Conservation (phyloP, 1,284 basidiomycete species). For the Bjerkandera adusta region DNA sequence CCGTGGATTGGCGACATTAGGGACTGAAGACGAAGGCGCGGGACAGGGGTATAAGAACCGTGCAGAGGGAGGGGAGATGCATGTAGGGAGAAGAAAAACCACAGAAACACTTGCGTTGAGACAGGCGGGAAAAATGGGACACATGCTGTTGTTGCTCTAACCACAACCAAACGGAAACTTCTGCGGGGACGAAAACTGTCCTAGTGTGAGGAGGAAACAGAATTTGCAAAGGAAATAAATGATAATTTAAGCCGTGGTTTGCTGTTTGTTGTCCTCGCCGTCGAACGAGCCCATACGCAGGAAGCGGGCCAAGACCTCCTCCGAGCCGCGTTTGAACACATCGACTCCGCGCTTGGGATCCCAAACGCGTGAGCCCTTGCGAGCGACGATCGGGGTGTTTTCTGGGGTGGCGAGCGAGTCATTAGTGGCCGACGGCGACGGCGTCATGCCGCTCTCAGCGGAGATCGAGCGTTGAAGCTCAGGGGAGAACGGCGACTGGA, state of each 20-base stretch:
- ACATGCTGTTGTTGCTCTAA: too few species aligned
- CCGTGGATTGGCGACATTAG: too few species aligned
- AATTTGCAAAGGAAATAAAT: conserved; percentile 1
- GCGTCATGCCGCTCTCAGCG: conserved; percentile 30
- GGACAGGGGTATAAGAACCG: too few species aligned
- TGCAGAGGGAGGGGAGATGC: too few species aligned
- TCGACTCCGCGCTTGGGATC: conserved; percentile 80
- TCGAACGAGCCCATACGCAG: conserved; percentile 74
- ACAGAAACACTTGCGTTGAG: too few species aligned
- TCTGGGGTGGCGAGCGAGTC: conserved; percentile 35
- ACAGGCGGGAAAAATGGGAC: too few species aligned
- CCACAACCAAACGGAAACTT: too few species aligned
- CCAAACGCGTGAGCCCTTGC: conserved; percentile 56
- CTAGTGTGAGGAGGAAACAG: background rate
- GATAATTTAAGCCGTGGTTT: conserved; percentile 4
- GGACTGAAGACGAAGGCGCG: too few species aligned
- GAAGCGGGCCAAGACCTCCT: conserved; percentile 78
- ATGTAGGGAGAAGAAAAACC: too few species aligned
- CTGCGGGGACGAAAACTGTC: background rate
- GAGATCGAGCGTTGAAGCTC: conserved; percentile 27
- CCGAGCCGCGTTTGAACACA: conserved; percentile 77
- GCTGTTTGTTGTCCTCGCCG: conserved; percentile 30
- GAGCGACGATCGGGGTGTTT: conserved; percentile 23
- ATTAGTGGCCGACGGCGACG: conserved; percentile 51
- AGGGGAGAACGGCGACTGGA: conserved; percentile 25